A percentile compares a stretch with the other conserved stretches of the same genome.
These are phyloP conservation scores for Babesia divergens DNA, from an alignment of 169 alveolate genomes.

Conservation along the genomic window DNA sequence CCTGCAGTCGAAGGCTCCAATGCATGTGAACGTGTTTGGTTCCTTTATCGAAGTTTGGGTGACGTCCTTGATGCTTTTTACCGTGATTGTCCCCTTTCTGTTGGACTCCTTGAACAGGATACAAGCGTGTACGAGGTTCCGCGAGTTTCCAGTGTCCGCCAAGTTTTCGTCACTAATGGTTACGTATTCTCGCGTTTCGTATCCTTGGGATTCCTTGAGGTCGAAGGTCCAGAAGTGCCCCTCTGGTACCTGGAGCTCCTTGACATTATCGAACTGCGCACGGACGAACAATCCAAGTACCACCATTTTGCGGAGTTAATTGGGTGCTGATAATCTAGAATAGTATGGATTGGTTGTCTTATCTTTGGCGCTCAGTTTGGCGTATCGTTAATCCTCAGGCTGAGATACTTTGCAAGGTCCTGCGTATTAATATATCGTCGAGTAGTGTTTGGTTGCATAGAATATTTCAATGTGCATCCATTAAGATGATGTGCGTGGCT, in stretches of 20 bases:
- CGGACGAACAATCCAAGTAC: conserved; percentile 46
- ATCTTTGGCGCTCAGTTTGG: not conserved
- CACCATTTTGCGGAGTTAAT: conserved; percentile 13
- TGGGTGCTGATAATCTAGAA: not conserved
- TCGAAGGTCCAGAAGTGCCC: conserved; percentile 51
- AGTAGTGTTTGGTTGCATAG: not conserved
- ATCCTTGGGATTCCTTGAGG: conserved; percentile 50
- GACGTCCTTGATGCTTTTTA: conserved; percentile 35
- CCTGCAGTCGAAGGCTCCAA: conserved; percentile 63
- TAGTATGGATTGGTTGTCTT: no score
- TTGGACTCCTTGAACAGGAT: conserved; percentile 53
- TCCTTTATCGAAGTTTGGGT: conserved; percentile 25
- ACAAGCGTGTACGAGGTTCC: conserved; percentile 47
- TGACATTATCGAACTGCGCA: conserved; percentile 57
- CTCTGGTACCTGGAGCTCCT: conserved; percentile 43
- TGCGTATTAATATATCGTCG: not conserved
- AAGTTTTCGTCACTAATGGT: conserved; percentile 46
- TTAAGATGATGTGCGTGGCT: not conserved
- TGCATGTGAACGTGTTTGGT: conserved; percentile 29
- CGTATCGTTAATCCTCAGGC: not conserved
- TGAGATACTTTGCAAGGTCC: conserved; percentile 14
- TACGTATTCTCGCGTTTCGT: conserved; percentile 53
- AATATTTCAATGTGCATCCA: not conserved
- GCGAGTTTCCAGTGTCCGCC: conserved; percentile 51
- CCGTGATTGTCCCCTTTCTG: conserved; percentile 50